Evolutionary conservation across 2,329 filamentous ascomycete species (phyloP).

Genomic region (Dichotomopilus funicola): DNA sequence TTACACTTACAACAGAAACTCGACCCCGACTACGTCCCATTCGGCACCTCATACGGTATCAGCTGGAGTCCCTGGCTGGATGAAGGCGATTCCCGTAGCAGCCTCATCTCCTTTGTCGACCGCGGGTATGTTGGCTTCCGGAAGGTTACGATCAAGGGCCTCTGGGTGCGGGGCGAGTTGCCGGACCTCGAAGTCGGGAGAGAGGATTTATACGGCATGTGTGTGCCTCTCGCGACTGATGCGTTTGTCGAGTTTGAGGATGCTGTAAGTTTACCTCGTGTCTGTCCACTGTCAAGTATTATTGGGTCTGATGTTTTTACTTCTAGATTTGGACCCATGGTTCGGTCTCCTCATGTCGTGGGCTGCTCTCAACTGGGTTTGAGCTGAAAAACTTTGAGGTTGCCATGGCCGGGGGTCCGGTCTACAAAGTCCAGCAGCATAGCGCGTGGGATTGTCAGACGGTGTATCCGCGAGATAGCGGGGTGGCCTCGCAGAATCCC

Average conservation of each 20-base stretch:
- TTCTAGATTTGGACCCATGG: constrained; percentile 38
- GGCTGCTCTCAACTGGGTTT: constrained; percentile 48
- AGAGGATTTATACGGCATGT: constrained; percentile 41
- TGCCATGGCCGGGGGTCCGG: constrained; percentile 29
- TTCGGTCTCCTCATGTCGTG: constrained; percentile 39
- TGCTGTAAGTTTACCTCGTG: constrained; percentile 31
- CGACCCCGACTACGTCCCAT: constrained; percentile 45
- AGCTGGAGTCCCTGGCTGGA: constrained; percentile 50
- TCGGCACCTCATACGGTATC: constrained; percentile 44
- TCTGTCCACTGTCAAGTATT: too few relatives aligned
- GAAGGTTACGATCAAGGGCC: constrained; percentile 36
- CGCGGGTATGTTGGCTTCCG: constrained; percentile 51
- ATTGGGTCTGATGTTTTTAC: constrained; percentile 22
- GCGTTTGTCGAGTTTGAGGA: constrained; percentile 53
- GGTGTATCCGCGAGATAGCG: constrained; percentile 30
- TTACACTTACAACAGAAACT: constrained; percentile 10
- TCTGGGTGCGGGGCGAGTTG: constrained; percentile 31
- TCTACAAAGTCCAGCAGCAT: constrained; percentile 29
- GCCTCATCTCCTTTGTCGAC: constrained; percentile 45
- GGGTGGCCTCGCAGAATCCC: constrained; percentile 34
- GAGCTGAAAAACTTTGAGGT: constrained; percentile 46
- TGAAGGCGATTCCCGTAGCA: constrained; percentile 30
- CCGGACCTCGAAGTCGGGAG: constrained; percentile 36
- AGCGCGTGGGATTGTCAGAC: constrained; percentile 40
- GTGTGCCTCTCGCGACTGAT: constrained; percentile 44